Percentiles rank a stretch among this genome's conserved stretches.
Evolutionary conservation across 495 filamentous ascomycete species (phyloP).

Genomic region (Penicillium steckii): DNA sequence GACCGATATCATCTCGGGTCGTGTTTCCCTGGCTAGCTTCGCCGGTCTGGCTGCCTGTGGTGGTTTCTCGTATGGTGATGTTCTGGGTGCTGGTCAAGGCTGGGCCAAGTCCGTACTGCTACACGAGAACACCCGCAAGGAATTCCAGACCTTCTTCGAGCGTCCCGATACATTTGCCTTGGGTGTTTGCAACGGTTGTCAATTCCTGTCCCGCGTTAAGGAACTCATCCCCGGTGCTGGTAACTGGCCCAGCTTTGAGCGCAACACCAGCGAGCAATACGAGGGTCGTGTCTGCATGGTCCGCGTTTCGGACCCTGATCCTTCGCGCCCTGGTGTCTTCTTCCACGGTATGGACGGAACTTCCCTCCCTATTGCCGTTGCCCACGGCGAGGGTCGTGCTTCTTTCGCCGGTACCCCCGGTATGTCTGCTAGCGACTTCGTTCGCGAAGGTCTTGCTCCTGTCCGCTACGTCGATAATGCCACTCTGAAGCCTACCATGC

Average conservation of each 20-base stretch:
- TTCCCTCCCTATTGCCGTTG: slow-evolving; percentile 80
- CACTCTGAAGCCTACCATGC: slow-evolving; percentile 65
- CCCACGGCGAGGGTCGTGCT: slow-evolving; percentile 91
- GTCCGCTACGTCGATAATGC: slow-evolving; percentile 84
- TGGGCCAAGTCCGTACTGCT: slow-evolving; percentile 95
- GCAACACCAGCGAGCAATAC: slow-evolving; percentile 87
- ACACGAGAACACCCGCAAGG: slow-evolving; percentile 69
- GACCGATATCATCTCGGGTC: slow-evolving; percentile 82
- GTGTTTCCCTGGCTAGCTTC: slow-evolving; percentile 74
- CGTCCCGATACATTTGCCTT: slow-evolving; percentile 87
- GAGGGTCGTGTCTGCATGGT: slow-evolving; percentile 91
- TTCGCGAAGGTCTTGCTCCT: slow-evolving; percentile 63
- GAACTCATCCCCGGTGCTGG: slow-evolving; percentile 82
- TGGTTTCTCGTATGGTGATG: slow-evolving; percentile 96
- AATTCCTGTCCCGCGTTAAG: slow-evolving; percentile 85
- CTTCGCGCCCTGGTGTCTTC: slow-evolving; percentile 71
- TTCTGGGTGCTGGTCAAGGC: slow-evolving; percentile 89
- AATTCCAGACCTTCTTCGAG: slow-evolving; percentile 85
- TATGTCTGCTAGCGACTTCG: slow-evolving; percentile 44
- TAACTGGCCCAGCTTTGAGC: slow-evolving; percentile 84
- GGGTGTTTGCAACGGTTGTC: slow-evolving; percentile 96
- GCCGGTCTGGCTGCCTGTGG: slow-evolving; percentile 90
- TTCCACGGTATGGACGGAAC: slow-evolving; percentile 87
- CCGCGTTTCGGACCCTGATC: slow-evolving; percentile 62
- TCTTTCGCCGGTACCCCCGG: slow-evolving; percentile 55